Percentiles rank a stretch among this genome's conserved stretches.
phyloP scores from a whole-genome alignment of 495 filamentous ascomycete genomes.

The Neurospora tetraspora region DNA sequence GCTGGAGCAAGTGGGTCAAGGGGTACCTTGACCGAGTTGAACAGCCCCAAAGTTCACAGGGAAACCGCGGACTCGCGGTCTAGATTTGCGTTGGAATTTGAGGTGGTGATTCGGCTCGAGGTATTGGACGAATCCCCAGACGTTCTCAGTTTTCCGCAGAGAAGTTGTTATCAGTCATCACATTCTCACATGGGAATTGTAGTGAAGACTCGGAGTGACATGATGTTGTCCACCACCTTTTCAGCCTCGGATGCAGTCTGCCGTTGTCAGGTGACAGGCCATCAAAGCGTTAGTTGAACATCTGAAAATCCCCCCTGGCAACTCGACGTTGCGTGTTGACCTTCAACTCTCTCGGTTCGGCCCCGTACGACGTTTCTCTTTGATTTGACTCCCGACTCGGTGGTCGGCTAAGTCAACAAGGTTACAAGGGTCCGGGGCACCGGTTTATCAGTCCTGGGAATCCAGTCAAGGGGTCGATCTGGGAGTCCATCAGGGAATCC shows the following conservation, averaged over 20 bases:
- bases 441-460: background rate
- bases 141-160: background rate
- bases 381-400: background rate
- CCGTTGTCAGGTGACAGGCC: background rate
- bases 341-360: background rate
- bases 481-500: background rate
- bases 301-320: background rate
- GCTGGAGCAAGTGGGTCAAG: background rate
- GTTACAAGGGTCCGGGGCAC: background rate
- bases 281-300: background rate
- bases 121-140: background rate
- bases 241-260: background rate
- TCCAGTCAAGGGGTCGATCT: background rate
- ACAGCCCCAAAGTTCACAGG: background rate
- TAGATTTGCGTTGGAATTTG: background rate
- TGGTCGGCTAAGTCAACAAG: background rate
- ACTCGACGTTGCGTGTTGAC: background rate
- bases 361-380: background rate
- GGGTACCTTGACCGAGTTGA: background rate
- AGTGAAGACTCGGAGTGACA: background rate
- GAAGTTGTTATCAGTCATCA: background rate
- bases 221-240: background rate
- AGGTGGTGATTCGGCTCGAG: background rate
- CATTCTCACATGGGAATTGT: background rate
- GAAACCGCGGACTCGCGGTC: background rate